Conservation (phyloP, 1,284 basidiomycete species). For the Gomphus sp. region DNA sequence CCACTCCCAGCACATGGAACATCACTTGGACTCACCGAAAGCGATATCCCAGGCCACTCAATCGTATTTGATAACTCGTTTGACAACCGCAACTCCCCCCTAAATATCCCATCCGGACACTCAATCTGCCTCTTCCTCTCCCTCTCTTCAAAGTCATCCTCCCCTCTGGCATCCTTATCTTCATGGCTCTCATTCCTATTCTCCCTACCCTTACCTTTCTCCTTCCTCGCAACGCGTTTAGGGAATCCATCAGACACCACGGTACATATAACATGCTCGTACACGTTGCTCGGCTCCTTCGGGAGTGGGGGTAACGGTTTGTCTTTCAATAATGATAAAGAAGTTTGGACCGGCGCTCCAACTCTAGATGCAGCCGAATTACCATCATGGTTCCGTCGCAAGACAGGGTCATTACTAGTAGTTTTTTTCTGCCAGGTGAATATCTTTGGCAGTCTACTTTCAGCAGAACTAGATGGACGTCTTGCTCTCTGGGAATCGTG, state of each 20-base stretch:
- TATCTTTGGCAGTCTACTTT: conserved; percentile 2
- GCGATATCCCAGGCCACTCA: conserved; percentile 53
- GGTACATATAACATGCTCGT: background rate
- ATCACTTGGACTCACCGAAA: conserved; percentile 45
- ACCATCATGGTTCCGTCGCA: background rate
- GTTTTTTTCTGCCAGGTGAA: background rate
- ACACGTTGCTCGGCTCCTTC: background rate
- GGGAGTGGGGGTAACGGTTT: conserved; percentile 9
- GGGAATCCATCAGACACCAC: conserved; percentile 38
- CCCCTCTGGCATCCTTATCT: too few species aligned
- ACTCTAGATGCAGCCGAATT: too few species aligned
- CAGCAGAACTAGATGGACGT: background rate
- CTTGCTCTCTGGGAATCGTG: too few species aligned
- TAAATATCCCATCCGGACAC: conserved; percentile 58
- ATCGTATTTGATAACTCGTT: conserved; percentile 54
- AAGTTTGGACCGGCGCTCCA: too few species aligned
- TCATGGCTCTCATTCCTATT: too few species aligned
- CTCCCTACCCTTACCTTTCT: too few species aligned
- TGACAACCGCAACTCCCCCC: conserved; percentile 42
- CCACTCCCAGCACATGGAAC: too few species aligned
- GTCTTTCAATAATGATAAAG: background rate
- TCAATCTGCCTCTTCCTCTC: too few species aligned
- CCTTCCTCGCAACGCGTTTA: conserved; percentile 40
- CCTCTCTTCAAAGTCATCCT: too few species aligned
- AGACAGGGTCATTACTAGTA: background rate